These are phyloP conservation scores for Moesziomyces sp. DNA, from an alignment of 1,284 basidiomycete species.

Conservation along the genomic window DNA sequence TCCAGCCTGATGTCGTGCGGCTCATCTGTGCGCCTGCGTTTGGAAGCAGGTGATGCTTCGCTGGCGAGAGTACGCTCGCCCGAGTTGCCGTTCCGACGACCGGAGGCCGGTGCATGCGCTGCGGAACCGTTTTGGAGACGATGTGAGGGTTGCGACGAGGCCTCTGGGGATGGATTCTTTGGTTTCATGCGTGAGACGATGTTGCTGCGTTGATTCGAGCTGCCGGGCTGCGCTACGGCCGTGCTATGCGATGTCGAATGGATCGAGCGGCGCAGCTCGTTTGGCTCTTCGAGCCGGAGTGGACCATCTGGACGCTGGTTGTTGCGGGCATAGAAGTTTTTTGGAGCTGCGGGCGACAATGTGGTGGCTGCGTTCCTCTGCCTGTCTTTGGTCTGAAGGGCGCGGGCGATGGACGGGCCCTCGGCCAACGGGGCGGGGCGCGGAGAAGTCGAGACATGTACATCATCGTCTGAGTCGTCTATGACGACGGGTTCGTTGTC, in stretches of 20 bases:
- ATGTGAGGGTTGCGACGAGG: background rate
- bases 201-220: background rate
- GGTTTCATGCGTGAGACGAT: slow-evolving; percentile 22
- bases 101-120: background rate
- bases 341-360: slow-evolving; percentile 1
- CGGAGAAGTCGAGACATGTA: background rate
- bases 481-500: slow-evolving; percentile 8
- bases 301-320: slow-evolving; percentile 10
- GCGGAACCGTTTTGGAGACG: background rate
- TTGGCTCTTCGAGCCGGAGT: slow-evolving; percentile 11
- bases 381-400: slow-evolving; percentile 19
- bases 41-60: background rate
- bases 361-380: background rate
- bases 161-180: background rate
- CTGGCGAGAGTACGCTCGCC: background rate
- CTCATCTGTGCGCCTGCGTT: slow-evolving; percentile 17
- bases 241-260: too few species aligned
- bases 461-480: slow-evolving; percentile 12
- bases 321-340: slow-evolving; percentile 2
- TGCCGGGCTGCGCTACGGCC: too few species aligned
- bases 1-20: slow-evolving; percentile 11
- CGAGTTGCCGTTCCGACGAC: background rate
- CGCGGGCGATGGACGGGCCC: background rate
- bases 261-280: background rate
- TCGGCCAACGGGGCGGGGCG: background rate